Base-by-base conservation (phyloP, 2,329 filamentous ascomycete species). In the Leptographium galeiforme region DNA sequence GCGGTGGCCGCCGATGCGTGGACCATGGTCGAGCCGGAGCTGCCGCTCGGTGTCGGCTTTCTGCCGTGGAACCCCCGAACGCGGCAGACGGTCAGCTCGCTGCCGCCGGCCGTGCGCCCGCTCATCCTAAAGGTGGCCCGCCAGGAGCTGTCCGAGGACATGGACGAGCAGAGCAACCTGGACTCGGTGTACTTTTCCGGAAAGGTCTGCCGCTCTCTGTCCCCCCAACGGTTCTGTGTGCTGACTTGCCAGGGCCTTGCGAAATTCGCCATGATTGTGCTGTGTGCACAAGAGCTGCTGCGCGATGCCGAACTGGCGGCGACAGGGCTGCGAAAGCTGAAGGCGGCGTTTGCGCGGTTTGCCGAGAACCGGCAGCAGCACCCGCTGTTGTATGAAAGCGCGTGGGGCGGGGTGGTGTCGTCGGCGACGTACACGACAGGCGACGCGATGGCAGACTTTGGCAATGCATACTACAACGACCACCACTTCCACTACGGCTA, bases 151-250 rank as follows among this genome's bases (percentile, higher is more conserved):
- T 76, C 79, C 1, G 84, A 93, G 67, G 77, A 89, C 63, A 87
- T 96, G 67, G 67, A 72, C n/a, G 70, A 72, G 0, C 84, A 93
- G 62, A 81, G 81, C 6, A 79, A 93, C 58, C 72, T 87, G 39
- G 79, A 91, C 64, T 95, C 89, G 40, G 90, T 95, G 81, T 97
- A 97, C 68, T 96, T 85, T 67, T 87, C 86, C 60, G 93, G 93
- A 60, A 97, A 91, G 73, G 85, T 77, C 56, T 4, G 51, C 30
- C 14, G 16, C 19, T 47, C 14, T 18, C 34, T 52, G 7, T 49
- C 11, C 8, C 18, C 59, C 65, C 39, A 71, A 45, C 49, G 38
- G 72, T 54, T 56, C 57, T 51, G 6, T 38, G 46, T 46, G 2
- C 53, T 61, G 50, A 62, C 51, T 36, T 36, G 4, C 53, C 45